A percentile compares a stretch with the other conserved stretches of the same genome.
phyloP scores from a whole-genome alignment of 2,329 filamentous ascomycete genomes.

The Akanthomyces lecanii region DNA sequence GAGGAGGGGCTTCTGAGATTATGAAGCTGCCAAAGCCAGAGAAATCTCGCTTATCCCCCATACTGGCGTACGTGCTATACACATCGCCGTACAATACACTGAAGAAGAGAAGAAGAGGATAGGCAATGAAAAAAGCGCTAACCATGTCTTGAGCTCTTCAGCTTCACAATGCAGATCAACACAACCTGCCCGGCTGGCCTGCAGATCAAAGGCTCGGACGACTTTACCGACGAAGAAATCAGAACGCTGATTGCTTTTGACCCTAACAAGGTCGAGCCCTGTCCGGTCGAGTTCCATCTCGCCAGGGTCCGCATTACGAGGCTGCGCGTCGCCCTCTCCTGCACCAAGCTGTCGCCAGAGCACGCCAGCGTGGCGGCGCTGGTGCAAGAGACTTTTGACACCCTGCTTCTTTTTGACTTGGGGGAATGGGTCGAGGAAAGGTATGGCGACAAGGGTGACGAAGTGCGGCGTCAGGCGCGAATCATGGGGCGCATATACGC shows the following conservation, averaged over 20 bases:
- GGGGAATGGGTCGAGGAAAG: neutral
- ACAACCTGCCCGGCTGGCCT: neutral
- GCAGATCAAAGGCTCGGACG: constrained; percentile 1
- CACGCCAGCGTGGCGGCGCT: neutral
- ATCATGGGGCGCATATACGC: neutral
- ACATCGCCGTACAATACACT: too few relatives aligned
- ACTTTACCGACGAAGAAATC: constrained; percentile 1
- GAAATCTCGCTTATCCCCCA: neutral
- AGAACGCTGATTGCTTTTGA: constrained; percentile 1
- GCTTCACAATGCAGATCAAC: constrained; percentile 10
- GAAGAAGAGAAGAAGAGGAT: too few relatives aligned
- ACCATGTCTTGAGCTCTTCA: neutral
- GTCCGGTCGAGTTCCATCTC: constrained; percentile 1
- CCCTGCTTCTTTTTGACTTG: neutral
- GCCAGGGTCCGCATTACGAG: constrained; percentile 1
- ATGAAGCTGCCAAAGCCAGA: constrained; percentile 4
- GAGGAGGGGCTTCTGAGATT: neutral
- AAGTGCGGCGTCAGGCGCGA: neutral
- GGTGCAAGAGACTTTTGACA: neutral
- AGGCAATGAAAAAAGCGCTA: neutral
- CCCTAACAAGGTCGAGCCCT: neutral
- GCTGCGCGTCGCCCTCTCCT: neutral
- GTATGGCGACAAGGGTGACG: neutral
- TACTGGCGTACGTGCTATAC: neutral
- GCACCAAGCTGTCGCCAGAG: neutral